Evolutionary conservation across 176 grass and related monocot genomes (phyloP).

Genomic region (Pontederia paniculata): DNA sequence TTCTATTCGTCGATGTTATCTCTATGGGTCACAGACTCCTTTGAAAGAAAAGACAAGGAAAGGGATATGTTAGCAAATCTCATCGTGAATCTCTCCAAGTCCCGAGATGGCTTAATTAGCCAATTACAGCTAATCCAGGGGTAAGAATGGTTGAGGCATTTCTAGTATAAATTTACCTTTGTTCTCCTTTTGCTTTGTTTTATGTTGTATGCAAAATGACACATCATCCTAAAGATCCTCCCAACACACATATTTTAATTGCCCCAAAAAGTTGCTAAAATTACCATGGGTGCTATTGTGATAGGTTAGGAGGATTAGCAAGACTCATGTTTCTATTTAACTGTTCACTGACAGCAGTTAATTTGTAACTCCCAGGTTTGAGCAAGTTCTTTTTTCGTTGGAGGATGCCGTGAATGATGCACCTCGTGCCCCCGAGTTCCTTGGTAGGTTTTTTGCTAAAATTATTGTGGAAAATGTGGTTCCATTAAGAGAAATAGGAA

Average conservation of each 20-base stretch:
- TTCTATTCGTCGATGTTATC: slow-evolving; percentile 76
- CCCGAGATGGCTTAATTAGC: slow-evolving; percentile 41
- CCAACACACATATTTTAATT: no score
- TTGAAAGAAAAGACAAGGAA: slow-evolving; percentile 83
- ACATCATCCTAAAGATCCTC: neutral
- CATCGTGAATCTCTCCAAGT: slow-evolving; percentile 56
- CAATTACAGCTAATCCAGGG: slow-evolving; percentile 52
- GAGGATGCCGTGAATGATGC: slow-evolving; percentile 88
- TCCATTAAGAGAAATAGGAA: slow-evolving; percentile 47
- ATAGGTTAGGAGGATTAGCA: no score
- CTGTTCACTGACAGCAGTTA: neutral
- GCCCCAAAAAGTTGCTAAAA: no score
- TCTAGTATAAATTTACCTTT: slow-evolving; percentile 1
- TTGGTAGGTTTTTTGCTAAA: slow-evolving; percentile 56
- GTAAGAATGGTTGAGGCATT: slow-evolving; percentile 21
- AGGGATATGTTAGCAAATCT: slow-evolving; percentile 74
- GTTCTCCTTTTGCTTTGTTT: neutral
- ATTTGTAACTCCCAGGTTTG: slow-evolving; percentile 25
- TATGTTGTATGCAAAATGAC: neutral
- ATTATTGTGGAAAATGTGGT: slow-evolving; percentile 51
- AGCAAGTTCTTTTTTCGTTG: slow-evolving; percentile 40
- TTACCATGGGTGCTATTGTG: no score
- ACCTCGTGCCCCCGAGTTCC: slow-evolving; percentile 61
- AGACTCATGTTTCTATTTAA: slow-evolving; percentile 9
- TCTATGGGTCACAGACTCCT: slow-evolving; percentile 82